Evolutionary conservation across 768 basidiomycete species (phyloP), one percentile per base, ranked within the genome.

Genomic region (Termitomyces sp.): DNA sequence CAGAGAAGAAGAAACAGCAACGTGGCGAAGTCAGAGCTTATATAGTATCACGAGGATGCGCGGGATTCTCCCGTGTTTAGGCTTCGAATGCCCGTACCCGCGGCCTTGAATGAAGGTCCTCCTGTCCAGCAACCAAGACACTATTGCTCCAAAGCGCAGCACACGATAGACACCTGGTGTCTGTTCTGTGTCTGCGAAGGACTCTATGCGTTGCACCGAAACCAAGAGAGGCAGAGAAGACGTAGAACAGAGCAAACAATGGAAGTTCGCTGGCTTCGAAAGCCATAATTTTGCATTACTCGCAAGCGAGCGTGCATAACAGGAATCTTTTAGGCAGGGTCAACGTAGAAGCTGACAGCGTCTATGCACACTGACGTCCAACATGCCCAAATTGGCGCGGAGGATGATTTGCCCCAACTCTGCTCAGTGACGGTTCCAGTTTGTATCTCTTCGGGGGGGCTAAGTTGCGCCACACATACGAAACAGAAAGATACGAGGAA

Each of bases 31-130:
- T 35, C 13, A 38, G 28, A 55, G 38, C 22, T 57, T 61, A 51
- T 57, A 61, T 61, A 57, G 48, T 45, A 61, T 61, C 60, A 61
- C 60, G 60, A 51, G 60, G 49, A 56, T 57, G 36, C 52, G 20
- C 40, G 53, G 55, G 60, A 40, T 57, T 61, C 60, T 61, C 60
- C 60, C 55, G 55, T 44, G 32, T 49, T 55, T 52, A 64, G 60
- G 57, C 53, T 58, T 64, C 48, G 32, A 59, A 45, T 64, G 54
- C 16, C 54, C 51, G 22, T 54, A 40, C 24, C 32, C 24, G 42
- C n/a, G 20, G 45, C 13, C 44, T 22, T 22, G n/a, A 57, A 57
- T 48, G 33, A n/a, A 35, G 28, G 44, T 57, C 42, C 42, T 57
- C 39, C 40, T 36, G 35, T 46, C 40, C 33, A 36, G 50, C 42